Base-by-base conservation (phyloP, 2,329 filamentous ascomycete genomes). In the Colletotrichum sp. region DNA sequence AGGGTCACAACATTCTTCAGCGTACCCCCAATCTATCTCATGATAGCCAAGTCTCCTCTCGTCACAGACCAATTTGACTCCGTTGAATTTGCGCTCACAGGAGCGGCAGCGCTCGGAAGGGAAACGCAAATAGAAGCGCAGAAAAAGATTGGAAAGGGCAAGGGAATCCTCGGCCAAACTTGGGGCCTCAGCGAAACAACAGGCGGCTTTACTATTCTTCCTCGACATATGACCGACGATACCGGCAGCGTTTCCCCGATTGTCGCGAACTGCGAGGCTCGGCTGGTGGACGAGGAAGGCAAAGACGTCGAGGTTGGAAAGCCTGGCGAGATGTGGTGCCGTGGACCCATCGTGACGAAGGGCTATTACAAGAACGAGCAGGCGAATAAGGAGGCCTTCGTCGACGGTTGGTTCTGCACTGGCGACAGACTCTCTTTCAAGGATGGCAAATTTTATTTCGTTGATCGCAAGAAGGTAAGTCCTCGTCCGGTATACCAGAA, bases 391-490 rank as follows among this genome's bases (percentile, higher is more conserved):
- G 90, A 92, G 67, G 90, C 93, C 0, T 90, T 95, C 71, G 12
- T 63, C 4, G 83, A 86, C 27, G 86, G 85, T 6, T 98, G 93
- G 88, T 96, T 96, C 87, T 93, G 93, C 80, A 96, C 95, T 0
- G 95, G 95, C 0, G 95, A 98, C 80, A 90, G 96, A 6, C 93
- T 94, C 0, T 91, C 93, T 75, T 91, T 94, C 82, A 92, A 96
- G 78, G 85, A 89, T 55, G 88, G 94, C 19, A 91, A 92, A 67
- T 93, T 96, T 79, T 95, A 91, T 85, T 95, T 98, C 78, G 95
- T 95, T 1, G 95, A 97, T 81, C 91, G 95, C 15, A 92, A 95
- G 74, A 96, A 95, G 87, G 91, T 83, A 64, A 0, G 16, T 22
- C 19, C 0, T n/a, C 16, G 11, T 0, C 0, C 36, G 6, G 16